These are phyloP conservation scores for Andrographis paniculata DNA, from an alignment of 305 asterid species.

Conservation along the genomic window DNA sequence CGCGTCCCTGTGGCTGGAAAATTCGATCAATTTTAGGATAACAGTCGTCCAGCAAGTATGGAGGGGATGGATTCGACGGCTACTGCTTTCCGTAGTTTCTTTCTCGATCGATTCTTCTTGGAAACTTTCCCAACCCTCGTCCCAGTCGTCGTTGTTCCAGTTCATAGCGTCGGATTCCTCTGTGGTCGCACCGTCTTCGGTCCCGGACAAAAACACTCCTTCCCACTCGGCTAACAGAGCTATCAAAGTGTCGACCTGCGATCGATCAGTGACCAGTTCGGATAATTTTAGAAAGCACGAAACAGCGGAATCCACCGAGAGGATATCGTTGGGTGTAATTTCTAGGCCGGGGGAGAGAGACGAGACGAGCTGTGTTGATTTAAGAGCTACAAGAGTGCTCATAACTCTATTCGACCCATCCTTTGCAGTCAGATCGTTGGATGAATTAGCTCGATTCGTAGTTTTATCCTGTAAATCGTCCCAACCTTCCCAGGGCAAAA, in stretches of 20 bases:
- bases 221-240: conserved; percentile 85
- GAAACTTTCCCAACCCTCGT: conserved; percentile 98
- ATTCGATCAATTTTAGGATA: conserved; percentile 35
- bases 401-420: conserved; percentile 46
- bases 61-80: conserved; percentile 50
- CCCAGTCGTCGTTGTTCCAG: conserved; percentile 87
- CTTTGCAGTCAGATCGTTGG: conserved; percentile 28
- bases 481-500: conserved; percentile 94
- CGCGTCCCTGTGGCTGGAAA: conserved; percentile 35
- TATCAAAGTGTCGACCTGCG: conserved; percentile 44
- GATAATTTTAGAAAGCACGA: conserved; percentile 66
- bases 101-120: conserved; percentile 61
- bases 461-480: conserved; percentile 36
- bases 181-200: conserved; percentile 26
- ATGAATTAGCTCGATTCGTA: conserved; percentile 23
- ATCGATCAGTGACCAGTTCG: conserved; percentile 40
- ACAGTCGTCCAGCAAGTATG: conserved; percentile 72
- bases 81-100: conserved; percentile 30
- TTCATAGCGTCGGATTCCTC: conserved; percentile 35
- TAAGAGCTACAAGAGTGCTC: conserved; percentile 78
- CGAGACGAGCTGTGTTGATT: conserved; percentile 69
- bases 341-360: conserved; percentile 56
- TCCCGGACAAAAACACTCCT: conserved; percentile 42
- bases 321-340: conserved; percentile 60
- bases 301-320: conserved; percentile 63